phyloP scores from a whole-genome alignment of 1,139 yeast genomes.

The Nakaseomyces glabratus region DNA sequence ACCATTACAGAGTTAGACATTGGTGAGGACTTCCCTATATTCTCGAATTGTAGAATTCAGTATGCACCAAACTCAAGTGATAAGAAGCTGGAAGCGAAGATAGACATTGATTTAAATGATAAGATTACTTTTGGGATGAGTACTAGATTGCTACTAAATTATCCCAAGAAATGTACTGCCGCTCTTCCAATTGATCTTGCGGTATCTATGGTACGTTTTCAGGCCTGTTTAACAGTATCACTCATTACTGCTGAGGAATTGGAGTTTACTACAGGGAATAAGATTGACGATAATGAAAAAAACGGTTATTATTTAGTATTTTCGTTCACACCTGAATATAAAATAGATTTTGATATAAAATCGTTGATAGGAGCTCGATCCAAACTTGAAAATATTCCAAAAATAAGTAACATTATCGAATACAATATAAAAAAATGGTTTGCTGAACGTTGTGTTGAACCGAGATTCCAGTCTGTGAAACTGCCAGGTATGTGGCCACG shows the following conservation, averaged over 20 bases:
- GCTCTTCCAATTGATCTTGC: slow-evolving; percentile 73
- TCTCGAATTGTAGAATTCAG: slow-evolving; percentile 81
- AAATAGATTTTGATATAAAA: slow-evolving; percentile 75
- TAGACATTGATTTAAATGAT: slow-evolving; percentile 88
- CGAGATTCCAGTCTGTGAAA: slow-evolving; percentile 75
- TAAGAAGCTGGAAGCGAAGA: slow-evolving; percentile 69
- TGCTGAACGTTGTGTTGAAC: slow-evolving; percentile 86
- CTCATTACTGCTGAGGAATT: slow-evolving; percentile 35
- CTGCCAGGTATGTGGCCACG: slow-evolving; percentile 90
- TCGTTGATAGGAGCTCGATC: slow-evolving; percentile 90
- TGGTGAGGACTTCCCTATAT: slow-evolving; percentile 93
- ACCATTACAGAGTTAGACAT: slow-evolving; percentile 80
- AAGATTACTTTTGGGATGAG: slow-evolving; percentile 84
- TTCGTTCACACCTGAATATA: slow-evolving; percentile 83
- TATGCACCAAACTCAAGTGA: slow-evolving; percentile 38
- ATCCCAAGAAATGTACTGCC: slow-evolving; percentile 79
- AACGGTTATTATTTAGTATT: slow-evolving; percentile 56
- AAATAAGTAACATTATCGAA: slow-evolving; percentile 77
- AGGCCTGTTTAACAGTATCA: slow-evolving; percentile 86
- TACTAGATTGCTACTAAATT: slow-evolving; percentile 70
- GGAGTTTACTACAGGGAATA: slow-evolving; percentile 42
- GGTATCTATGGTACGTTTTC: slow-evolving; percentile 82
- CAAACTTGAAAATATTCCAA: slow-evolving; percentile 86
- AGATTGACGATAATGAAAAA: slow-evolving; percentile 20
- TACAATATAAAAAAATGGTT: slow-evolving; percentile 81